A percentile compares a stretch with the other conserved stretches of the same genome.
These are phyloP conservation scores for Debaryomyces fabryi DNA, from an alignment of 1,139 yeast species.

Conservation along the genomic window DNA sequence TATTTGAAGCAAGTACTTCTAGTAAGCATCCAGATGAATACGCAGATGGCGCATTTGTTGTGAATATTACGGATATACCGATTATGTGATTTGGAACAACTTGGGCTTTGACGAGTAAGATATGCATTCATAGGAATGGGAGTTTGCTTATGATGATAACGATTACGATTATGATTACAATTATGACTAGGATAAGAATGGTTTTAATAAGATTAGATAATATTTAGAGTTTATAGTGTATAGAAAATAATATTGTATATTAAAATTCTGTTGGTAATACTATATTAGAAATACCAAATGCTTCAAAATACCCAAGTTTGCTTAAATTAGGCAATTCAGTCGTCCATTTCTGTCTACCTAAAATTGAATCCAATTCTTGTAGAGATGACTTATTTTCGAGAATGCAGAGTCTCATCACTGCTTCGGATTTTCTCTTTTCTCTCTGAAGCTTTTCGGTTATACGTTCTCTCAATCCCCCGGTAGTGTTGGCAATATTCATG, in stretches of 20 bases:
- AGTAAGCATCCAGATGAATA: slow-evolving; percentile 27
- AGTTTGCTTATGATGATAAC: neutral
- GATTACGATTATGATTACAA: neutral
- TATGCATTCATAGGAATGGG: neutral
- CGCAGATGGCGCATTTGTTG: slow-evolving; percentile 21
- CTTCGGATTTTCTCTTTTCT: slow-evolving; percentile 46
- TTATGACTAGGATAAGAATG: too few species aligned
- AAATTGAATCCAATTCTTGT: slow-evolving; percentile 40
- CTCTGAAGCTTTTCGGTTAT: slow-evolving; percentile 45
- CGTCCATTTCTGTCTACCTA: slow-evolving; percentile 40
- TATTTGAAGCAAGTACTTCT: slow-evolving; percentile 36
- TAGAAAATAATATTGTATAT: neutral
- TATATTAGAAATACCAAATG: slow-evolving; percentile 23
- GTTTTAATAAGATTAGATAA: neutral
- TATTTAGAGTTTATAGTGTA: neutral
- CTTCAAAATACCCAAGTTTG: slow-evolving; percentile 33
- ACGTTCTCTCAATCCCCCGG: slow-evolving; percentile 56
- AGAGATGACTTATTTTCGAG: slow-evolving; percentile 40
- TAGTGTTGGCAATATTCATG: slow-evolving; percentile 44
- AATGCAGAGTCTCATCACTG: slow-evolving; percentile 48
- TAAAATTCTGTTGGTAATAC: slow-evolving; percentile 9
- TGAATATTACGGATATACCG: slow-evolving; percentile 37
- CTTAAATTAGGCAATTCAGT: slow-evolving; percentile 28
- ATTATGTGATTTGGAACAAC: slow-evolving; percentile 8
- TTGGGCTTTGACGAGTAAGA: neutral